These are phyloP conservation scores for Plasmopara halstedii DNA, from an alignment of 352 stramenopile genomes.

Conservation along the genomic window DNA sequence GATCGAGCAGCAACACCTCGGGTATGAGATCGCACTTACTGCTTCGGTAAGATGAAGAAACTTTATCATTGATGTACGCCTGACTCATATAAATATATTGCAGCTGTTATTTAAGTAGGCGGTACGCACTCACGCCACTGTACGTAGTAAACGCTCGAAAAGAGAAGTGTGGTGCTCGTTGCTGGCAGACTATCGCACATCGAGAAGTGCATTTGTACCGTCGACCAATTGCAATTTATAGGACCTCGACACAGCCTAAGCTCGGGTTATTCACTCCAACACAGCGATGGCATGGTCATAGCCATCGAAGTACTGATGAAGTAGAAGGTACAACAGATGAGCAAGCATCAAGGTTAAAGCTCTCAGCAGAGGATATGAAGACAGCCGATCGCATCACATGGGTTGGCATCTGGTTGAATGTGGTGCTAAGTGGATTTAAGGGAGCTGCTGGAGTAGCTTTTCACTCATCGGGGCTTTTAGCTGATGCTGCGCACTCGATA, in stretches of 20 bases:
- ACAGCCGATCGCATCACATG: conserved; percentile 62
- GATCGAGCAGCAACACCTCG: no score
- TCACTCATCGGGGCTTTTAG: conserved; percentile 87
- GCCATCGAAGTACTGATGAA: conserved; percentile 24
- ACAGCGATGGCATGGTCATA: conserved; percentile 28
- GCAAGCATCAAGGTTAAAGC: conserved; percentile 11
- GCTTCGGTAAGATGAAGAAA: conserved; percentile 12
- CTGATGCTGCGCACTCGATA: conserved; percentile 92
- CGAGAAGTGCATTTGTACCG: conserved; percentile 6
- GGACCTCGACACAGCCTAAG: conserved; percentile 1
- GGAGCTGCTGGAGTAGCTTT: conserved; percentile 61
- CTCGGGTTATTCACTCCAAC: conserved; percentile 6
- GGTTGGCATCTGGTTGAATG: conserved; percentile 60
- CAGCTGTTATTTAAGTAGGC: conserved; percentile 14
- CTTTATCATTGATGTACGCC: conserved; percentile 2
- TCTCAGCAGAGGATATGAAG: conserved; percentile 30
- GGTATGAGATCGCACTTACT: conserved; percentile 16
- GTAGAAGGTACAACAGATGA: conserved; percentile 27
- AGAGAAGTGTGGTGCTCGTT: background rate
- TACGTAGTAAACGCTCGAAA: background rate
- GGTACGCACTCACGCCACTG: conserved; percentile 8
- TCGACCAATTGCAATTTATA: conserved; percentile 1
- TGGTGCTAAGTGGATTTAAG: conserved; percentile 56
- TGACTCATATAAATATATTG: conserved; percentile 6
- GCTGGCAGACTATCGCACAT: background rate